Percentiles rank a stretch among this genome's conserved stretches.
phyloP scores from a whole-genome alignment of 2,329 filamentous ascomycete genomes.

The Penicillium rolfsii region DNA sequence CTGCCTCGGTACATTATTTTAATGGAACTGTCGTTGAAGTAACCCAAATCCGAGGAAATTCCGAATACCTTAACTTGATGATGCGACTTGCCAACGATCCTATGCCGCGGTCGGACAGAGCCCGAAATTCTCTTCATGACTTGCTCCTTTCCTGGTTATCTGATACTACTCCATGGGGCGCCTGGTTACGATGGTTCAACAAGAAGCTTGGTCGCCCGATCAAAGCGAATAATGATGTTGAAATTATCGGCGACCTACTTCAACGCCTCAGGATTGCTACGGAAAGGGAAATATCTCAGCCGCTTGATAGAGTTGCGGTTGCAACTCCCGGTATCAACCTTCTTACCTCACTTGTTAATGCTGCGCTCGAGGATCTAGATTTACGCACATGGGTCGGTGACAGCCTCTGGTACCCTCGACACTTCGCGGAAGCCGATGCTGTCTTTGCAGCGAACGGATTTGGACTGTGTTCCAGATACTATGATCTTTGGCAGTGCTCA shows the following conservation, averaged over 20 bases:
- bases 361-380: conserved; percentile 14
- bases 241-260: conserved; percentile 18
- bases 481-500: conserved; percentile 11
- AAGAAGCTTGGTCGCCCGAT: conserved; percentile 10
- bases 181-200: conserved; percentile 11
- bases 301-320: conserved; percentile 18
- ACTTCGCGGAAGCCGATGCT: conserved; percentile 15
- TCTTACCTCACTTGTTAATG: conserved; percentile 10
- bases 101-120: neutral
- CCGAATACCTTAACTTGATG: conserved; percentile 21
- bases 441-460: conserved; percentile 16
- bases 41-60: conserved; percentile 12
- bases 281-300: conserved; percentile 9
- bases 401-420: conserved; percentile 7
- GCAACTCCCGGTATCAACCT: conserved; percentile 12
- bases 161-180: neutral
- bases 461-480: conserved; percentile 12
- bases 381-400: conserved; percentile 13
- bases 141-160: neutral
- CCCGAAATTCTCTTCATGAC: neutral
- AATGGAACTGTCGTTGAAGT: conserved; percentile 20
- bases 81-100: conserved; percentile 9
- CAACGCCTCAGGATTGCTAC: conserved; percentile 8
- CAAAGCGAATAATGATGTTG: conserved; percentile 9
- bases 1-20: conserved; percentile 14